These are phyloP conservation scores for Naganishia cerealis DNA, from an alignment of 1,284 basidiomycete species.

Conservation along the genomic window DNA sequence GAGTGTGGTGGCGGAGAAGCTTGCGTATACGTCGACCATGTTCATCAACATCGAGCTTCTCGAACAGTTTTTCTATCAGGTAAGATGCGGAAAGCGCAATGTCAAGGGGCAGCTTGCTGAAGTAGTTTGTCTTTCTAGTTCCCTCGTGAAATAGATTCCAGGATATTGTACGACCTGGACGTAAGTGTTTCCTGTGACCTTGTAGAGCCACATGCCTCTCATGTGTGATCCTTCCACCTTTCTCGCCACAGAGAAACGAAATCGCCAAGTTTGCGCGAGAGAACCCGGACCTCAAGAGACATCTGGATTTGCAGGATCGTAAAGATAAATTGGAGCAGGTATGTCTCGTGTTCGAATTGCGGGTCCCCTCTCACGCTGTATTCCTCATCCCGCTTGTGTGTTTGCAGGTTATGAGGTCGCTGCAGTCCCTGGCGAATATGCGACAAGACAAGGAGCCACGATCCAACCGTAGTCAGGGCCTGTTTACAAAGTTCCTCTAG, in stretches of 20 bases:
- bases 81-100: conserved; percentile 48
- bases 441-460: conserved; percentile 63
- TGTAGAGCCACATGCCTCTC: neutral
- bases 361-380: neutral
- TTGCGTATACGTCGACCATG: conserved; percentile 93
- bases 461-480: conserved; percentile 37
- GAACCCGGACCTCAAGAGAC: conserved; percentile 79
- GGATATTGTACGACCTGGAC: conserved; percentile 86
- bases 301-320: conserved; percentile 92
- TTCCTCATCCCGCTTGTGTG: conserved; percentile 3
- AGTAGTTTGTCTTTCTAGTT: conserved; percentile 61
- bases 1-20: conserved; percentile 92
- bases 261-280: conserved; percentile 88
- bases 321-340: conserved; percentile 98
- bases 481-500: conserved; percentile 52
- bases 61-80: conserved; percentile 97
- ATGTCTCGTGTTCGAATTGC: conserved; percentile 34
- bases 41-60: conserved; percentile 98
- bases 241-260: conserved; percentile 61
- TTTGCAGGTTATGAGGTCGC: conserved; percentile 79
- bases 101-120: neutral
- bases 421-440: conserved; percentile 79
- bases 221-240: neutral
- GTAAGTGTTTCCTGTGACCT: conserved; percentile 60
- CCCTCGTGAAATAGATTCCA: conserved; percentile 94